These are phyloP conservation scores for Pseudonectria buxi DNA, from an alignment of 2,329 filamentous ascomycete genomes.

Conservation along the genomic window DNA sequence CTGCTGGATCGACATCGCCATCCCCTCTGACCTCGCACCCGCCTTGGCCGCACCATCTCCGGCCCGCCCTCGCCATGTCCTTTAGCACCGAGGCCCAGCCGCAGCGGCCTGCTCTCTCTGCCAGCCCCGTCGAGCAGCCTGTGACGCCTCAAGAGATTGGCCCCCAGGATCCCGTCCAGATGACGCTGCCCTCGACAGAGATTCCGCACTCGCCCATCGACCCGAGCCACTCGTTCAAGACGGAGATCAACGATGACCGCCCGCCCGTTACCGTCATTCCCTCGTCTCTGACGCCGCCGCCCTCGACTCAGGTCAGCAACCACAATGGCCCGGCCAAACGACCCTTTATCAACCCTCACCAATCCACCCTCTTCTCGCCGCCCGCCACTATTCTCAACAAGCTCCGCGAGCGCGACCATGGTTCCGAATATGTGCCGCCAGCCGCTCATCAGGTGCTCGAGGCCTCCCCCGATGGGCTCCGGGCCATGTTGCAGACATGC, in stretches of 20 bases:
- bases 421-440: conserved; percentile 40
- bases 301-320: conserved; percentile 44
- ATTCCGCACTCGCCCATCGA: conserved; percentile 47
- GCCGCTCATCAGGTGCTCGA: conserved; percentile 43
- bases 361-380: conserved; percentile 45
- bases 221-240: conserved; percentile 41
- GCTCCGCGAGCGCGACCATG: conserved; percentile 23
- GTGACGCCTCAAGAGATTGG: conserved; percentile 25
- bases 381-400: conserved; percentile 40
- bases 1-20: not conserved
- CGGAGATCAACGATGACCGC: conserved; percentile 43
- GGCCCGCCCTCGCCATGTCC: conserved; percentile 24
- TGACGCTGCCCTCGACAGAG: conserved; percentile 53
- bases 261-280: conserved; percentile 42
- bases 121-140: conserved; percentile 27
- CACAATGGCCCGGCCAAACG: conserved; percentile 21
- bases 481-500: conserved; percentile 47
- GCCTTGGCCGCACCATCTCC: not conserved
- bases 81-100: conserved; percentile 29
- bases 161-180: conserved; percentile 38
- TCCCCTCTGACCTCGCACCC: too few species aligned
- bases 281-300: conserved; percentile 52
- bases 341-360: conserved; percentile 36
- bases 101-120: conserved; percentile 24
- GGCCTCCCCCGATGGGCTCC: conserved; percentile 49